A percentile compares a stretch with the other conserved stretches of the same genome.
Conservation (phyloP, 164 flowering plant genomes). For the Liquidambar formosana region DNA sequence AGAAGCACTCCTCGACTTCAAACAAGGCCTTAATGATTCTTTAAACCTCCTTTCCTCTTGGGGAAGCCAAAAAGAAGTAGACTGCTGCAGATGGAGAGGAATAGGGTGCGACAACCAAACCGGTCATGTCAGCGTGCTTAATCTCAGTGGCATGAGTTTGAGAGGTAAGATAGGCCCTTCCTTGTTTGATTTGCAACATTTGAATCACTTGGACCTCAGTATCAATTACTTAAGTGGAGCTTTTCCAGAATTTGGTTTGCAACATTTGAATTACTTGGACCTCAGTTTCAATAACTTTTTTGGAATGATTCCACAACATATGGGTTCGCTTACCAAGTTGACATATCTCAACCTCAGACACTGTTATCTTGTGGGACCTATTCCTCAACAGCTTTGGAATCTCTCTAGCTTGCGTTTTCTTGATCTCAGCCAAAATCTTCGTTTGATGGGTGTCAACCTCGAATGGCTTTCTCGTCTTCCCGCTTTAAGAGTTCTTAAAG, state of each 20-base stretch:
- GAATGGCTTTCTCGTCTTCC: conserved; percentile 22
- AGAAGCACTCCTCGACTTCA: conserved; percentile 20
- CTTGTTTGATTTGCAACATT: no score
- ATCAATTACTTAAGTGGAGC: no score
- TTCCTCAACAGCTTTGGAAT: conserved; percentile 1
- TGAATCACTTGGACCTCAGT: no score
- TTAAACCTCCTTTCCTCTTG: conserved; percentile 15
- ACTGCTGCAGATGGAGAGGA: conserved; percentile 24
- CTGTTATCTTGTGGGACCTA: neutral
- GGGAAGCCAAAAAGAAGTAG: conserved; percentile 2
- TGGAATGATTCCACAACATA: no score
- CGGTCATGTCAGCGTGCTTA: neutral
- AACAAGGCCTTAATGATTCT: conserved; percentile 2
- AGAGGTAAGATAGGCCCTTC: no score
- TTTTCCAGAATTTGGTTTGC: no score
- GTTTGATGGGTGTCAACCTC: neutral
- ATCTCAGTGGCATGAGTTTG: no score
- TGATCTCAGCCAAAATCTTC: neutral
- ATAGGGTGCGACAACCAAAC: neutral
- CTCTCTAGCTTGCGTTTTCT: neutral
- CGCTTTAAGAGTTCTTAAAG: conserved; percentile 13
- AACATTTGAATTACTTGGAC: no score
- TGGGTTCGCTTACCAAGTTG: no score
- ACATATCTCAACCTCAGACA: neutral
- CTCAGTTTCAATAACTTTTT: no score